Evolutionary conservation across 140 eudicot genomes (phyloP).

Genomic region (Bidens hawaiensis): DNA sequence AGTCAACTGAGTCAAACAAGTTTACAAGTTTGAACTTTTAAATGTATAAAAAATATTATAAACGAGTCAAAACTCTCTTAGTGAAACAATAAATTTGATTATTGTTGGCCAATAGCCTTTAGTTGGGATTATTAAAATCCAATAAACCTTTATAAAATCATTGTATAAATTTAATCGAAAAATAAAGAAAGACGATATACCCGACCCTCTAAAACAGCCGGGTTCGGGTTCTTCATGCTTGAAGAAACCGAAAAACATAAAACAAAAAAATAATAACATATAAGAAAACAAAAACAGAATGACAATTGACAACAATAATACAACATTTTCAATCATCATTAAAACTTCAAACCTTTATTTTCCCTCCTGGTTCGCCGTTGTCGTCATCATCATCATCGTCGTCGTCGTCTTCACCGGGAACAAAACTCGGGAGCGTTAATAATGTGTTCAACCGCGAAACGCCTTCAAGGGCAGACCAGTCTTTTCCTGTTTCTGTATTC

Average conservation of each 20-base stretch:
- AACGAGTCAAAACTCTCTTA: too few species aligned
- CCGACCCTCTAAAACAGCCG: slow-evolving; percentile 63
- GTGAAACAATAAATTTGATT: too few species aligned
- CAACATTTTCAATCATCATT: slow-evolving; percentile 15
- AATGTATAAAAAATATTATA: neutral
- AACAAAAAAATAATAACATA: neutral
- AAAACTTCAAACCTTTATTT: slow-evolving; percentile 18
- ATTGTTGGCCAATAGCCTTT: too few species aligned
- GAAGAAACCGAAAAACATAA: slow-evolving; percentile 19
- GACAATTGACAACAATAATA: slow-evolving; percentile 17
- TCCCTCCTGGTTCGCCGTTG: slow-evolving; percentile 16
- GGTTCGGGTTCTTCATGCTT: slow-evolving; percentile 27
- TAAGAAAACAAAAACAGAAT: neutral
- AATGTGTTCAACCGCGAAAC: slow-evolving; percentile 76
- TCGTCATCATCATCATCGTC: too few species aligned
- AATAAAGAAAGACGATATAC: slow-evolving; percentile 15
- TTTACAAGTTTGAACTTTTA: neutral
- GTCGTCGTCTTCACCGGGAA: slow-evolving; percentile 46
- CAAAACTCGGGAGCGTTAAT: slow-evolving; percentile 63
- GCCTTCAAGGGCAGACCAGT: slow-evolving; percentile 86
- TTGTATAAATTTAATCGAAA: slow-evolving; percentile 19
- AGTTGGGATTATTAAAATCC: too few species aligned
- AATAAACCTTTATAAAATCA: neutral
- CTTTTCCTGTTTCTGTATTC: slow-evolving; percentile 36
- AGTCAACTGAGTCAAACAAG: neutral